Evolutionary conservation across 2,329 filamentous ascomycete genomes (phyloP).

Genomic region (Colletotrichum cordylinicola): DNA sequence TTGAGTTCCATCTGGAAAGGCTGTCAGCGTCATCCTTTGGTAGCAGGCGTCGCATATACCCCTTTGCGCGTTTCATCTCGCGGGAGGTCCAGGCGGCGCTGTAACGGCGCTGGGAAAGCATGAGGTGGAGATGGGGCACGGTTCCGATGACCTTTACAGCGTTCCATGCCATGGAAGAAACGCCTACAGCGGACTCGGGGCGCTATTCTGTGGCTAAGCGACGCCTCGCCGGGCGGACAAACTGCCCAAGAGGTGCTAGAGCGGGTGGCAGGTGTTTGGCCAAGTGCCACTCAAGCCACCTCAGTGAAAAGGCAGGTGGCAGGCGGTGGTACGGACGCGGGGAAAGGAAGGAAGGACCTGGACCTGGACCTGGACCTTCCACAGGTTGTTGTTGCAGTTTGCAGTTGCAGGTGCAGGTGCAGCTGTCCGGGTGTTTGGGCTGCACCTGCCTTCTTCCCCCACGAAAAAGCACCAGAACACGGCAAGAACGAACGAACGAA

Average conservation of each 20-base stretch:
- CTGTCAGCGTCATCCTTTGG: not conserved
- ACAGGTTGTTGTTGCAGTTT: not conserved
- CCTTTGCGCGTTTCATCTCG: slow-evolving; percentile 18
- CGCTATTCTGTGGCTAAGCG: not conserved
- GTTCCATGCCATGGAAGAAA: not conserved
- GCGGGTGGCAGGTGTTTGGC: not conserved
- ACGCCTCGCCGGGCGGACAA: not conserved
- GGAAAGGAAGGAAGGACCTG: not conserved
- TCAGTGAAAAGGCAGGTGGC: not conserved
- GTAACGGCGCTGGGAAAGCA: slow-evolving; percentile 4
- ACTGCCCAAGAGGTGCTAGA: not conserved
- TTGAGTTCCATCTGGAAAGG: not conserved
- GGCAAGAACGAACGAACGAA: not conserved
- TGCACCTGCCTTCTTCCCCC: not conserved
- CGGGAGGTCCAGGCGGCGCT: slow-evolving; percentile 12
- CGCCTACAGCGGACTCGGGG: not conserved
- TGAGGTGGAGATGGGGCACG: not conserved
- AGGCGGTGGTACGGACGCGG: not conserved
- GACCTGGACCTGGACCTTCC: not conserved
- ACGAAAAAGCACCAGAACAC: not conserved
- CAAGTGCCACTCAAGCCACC: not conserved
- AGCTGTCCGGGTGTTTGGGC: too few species aligned
- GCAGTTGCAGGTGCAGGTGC: not conserved
- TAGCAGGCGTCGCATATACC: not conserved
- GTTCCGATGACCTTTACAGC: not conserved